These are phyloP conservation scores for Bryoerythrophyllum caledonicum DNA, from an alignment of 225 moss, liverwort and hornwort species.

Conservation along the genomic window DNA sequence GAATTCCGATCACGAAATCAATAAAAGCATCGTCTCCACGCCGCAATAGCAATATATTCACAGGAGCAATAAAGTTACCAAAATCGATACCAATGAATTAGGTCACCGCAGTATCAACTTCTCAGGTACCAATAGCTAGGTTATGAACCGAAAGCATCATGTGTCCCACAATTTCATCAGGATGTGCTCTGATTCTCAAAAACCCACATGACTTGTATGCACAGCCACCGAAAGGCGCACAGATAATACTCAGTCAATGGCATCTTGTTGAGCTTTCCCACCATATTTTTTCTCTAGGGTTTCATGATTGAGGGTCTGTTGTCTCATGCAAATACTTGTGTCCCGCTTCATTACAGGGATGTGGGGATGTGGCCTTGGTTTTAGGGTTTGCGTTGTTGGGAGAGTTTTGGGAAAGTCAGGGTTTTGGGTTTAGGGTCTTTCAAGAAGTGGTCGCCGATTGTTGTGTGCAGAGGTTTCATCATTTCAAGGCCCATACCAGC, in stretches of 20 bases:
- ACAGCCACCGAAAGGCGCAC: not conserved
- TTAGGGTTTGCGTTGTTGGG: no score
- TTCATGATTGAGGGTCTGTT: not conserved
- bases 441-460: not conserved
- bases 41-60: not conserved
- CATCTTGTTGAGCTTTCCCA: not conserved
- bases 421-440: not conserved
- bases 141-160: not conserved
- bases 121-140: not conserved
- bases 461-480: constrained; percentile 30
- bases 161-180: not conserved
- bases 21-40: not conserved
- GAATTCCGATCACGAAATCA: not conserved
- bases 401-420: no score
- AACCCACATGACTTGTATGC: not conserved
- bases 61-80: no score
- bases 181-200: not conserved
- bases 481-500: constrained; percentile 26
- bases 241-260: not conserved
- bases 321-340: not conserved
- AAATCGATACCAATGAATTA: not conserved
- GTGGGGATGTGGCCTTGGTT: not conserved
- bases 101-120: not conserved
- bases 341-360: not conserved
- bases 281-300: not conserved